phyloP scores from a whole-genome alignment of 345 rosid genomes.

The Eucalyptus brandiana region DNA sequence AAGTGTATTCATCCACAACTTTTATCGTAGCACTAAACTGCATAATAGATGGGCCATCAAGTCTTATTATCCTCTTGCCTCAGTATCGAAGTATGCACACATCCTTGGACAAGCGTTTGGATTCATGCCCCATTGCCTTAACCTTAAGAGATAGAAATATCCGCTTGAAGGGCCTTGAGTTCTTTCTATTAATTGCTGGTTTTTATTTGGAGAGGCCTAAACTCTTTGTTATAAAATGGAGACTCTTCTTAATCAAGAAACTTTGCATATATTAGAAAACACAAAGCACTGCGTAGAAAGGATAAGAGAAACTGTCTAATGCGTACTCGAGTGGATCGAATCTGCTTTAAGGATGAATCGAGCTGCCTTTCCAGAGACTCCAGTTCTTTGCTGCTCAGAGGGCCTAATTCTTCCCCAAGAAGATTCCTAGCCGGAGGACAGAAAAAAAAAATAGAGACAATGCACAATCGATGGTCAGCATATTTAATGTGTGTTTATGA shows the following conservation, averaged over 20 bases:
- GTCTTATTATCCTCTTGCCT: not conserved
- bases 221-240: not conserved
- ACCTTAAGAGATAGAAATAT: not conserved
- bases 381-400: too few relatives aligned
- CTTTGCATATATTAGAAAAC: not conserved
- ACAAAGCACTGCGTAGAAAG: not conserved
- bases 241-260: not conserved
- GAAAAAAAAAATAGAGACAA: too few relatives aligned
- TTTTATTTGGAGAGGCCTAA: not conserved
- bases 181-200: not conserved
- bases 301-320: not conserved
- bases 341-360: constrained; percentile 84
- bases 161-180: not conserved
- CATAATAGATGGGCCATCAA: not conserved
- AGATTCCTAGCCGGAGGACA: too few relatives aligned
- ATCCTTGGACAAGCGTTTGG: not conserved
- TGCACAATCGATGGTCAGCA: too few relatives aligned
- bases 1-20: not conserved
- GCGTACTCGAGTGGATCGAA: constrained; percentile 71
- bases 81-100: not conserved
- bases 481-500: not conserved
- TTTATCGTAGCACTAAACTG: not conserved
- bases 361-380: constrained; percentile 60
- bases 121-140: not conserved
- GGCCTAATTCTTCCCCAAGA: too few relatives aligned